Evolutionary conservation across 768 basidiomycete genomes (phyloP), one percentile per base, ranked within the genome.

Genomic region (Lentinula edodes): DNA sequence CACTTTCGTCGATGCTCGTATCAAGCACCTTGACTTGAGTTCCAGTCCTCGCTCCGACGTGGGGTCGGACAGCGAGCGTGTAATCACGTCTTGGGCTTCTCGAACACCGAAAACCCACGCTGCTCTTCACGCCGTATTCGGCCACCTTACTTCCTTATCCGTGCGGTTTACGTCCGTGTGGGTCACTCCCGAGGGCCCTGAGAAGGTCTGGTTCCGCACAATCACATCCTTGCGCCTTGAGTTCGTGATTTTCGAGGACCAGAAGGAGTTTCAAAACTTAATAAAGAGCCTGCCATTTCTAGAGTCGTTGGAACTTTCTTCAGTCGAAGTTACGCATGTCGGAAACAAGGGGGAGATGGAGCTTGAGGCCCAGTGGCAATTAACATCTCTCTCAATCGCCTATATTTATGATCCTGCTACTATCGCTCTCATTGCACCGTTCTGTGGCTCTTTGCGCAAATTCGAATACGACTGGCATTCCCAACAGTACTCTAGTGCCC

Each of bases 401-500:
- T 56, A 56, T 15, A 56, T 56, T 8, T 43, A 42, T 43, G 55
- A 56, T n/a, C 13, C 55, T 20, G 42, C 55, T 34, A 56, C 55
- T 32, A 9, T 45, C 13, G 42, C 55, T 28, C 55, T 56, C 23
- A 23, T 56, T n/a, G 55, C 55, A 15, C 55, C 55, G 16, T 56
- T 56, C 39, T 56, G 55, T 23, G 41, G 41, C 12, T 43, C 55
- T 28, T 23, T 56, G 38, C 55, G 38, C 41, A 56, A 56, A 41
- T 41, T 56, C 23, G 55, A 56, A 23, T 56, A 56, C 39, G 55
- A 56, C n/a, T 56, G 55, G 55, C 55, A 56, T 56, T 42, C 39
- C 6, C 55, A 56, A 34, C 55, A 56, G 55, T 56, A 56, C 32
- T 41, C 55, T 7, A 56, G 55, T 56, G 55, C 55, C 20, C 38